Base-by-base conservation (phyloP, 192 early-diverging fungal species). In the Rhizophagus clarus region DNA sequence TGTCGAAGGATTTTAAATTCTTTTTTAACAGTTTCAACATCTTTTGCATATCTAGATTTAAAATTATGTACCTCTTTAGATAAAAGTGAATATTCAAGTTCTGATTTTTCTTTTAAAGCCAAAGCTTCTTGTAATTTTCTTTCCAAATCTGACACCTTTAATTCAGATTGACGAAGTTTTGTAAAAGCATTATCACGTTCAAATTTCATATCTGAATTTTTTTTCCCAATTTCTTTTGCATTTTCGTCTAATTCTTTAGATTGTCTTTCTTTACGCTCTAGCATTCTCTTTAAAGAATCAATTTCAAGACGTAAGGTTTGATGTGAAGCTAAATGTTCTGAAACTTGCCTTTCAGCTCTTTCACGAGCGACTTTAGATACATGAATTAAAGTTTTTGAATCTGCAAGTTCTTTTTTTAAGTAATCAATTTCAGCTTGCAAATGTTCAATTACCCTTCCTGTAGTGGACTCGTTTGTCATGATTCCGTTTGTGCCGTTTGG, bases 241-340 rank as follows among this genome's bases (percentile, higher is more conserved):
- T 24, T n/a, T 62, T 70, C 47, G 10, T 79, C 77, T 34, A 79
- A 56, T 61, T 79, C 77, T 60, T 79, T 79, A 2, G 60, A n/a
- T 42, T 79, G 63, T 32, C 67, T 68, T 79, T 79, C 77, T 42
- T 79, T 79, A 20, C 77, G 31, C 70, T 79, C 77, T 26, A 79
- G 22, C 68, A 79, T 79, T 26, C 77, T 63, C 61, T 79, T 70
- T 29, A 79, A 70, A 10, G 77, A 79, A 68, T 79, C 67, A 71
- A 79, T 68, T 70, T 79, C 77, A 34, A 66, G 31, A 31, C 64
- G 40, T 40, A 79, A 70, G 8, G 64, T 70, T 51, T 79, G 62
- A 71, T 79, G 77, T 51, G 77, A 70, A 20, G 56, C 42, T 32
- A 61, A 51, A 60, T 79, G 77, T 64, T 79, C 77, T 31, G 68